Base-by-base conservation (phyloP, 1,284 basidiomycete genomes). In the Ceratobasidium sp. region DNA sequence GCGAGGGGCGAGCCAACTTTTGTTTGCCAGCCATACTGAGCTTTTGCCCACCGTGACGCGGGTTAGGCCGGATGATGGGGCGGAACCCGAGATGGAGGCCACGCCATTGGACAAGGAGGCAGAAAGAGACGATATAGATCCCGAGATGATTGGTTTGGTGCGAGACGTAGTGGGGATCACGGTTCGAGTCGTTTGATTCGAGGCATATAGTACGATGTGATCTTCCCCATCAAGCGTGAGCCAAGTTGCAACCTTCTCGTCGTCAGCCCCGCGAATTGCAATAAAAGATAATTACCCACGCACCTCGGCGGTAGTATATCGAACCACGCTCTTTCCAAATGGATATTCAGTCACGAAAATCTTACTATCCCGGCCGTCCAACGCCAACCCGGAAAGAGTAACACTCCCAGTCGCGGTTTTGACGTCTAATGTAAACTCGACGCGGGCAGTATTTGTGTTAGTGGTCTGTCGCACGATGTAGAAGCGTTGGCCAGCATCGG, bases 161-260 rank as follows among this genome's bases (percentile, higher is more conserved):
- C 55, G 35, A 1, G 54, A 43, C 57, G 74, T 40, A 20, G 60
- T 77, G 27, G 76, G 72, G 10, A 80, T 72, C 27, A 75, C 75
- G 20, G 78, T 75, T 72, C 81, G 80, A 25, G 80, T 68, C 22
- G 75, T 73, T 60, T 81, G 79, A 0, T 77, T 80, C 69, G 10
- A 73, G 17, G 79, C 78, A 68, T 82, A 82, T 7, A 79, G 73
- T 1, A 82, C 72, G 29, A 82, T 75, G 8, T 78, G 78, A 71
- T 82, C 80, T 2, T 75, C 67, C 15, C 72, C 71, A 25, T 78
- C 78, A 40, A 80, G 77, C 1, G 78, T 80, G 8, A 74, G 70
- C 79, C 78, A 79, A 0, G 79, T 79, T 71, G 80, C 73, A 20
- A 81, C 73, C 78, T 80, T 56, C 7, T 1, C 25, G 1, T 1